phyloP scores from a whole-genome alignment of 306 rosid species.

The Alnus rubra region DNA sequence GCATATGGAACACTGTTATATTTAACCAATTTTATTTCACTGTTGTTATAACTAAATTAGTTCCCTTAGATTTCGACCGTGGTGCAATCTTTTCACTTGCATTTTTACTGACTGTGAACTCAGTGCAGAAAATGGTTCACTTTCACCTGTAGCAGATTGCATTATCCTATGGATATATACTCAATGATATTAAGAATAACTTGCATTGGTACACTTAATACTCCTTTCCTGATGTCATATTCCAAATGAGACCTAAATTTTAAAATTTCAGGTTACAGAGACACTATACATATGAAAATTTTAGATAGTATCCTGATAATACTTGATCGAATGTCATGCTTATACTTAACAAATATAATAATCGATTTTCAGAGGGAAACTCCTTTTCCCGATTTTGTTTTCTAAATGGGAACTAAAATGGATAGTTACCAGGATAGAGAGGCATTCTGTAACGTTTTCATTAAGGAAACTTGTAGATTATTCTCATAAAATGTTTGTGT shows the following conservation, averaged over 20 bases:
- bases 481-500: constrained; percentile 22
- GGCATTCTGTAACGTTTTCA: neutral
- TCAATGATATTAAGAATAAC: neutral
- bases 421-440: neutral
- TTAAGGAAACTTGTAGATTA: constrained; percentile 14
- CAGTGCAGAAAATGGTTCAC: neutral
- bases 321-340: neutral
- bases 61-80: neutral
- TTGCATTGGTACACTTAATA: neutral
- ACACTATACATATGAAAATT: neutral
- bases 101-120: neutral
- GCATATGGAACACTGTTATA: neutral
- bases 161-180: neutral
- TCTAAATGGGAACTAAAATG: neutral
- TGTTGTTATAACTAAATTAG: neutral
- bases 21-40: neutral
- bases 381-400: neutral
- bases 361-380: neutral
- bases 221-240: neutral
- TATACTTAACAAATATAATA: constrained; percentile 8
- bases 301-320: neutral
- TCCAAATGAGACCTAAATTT: neutral
- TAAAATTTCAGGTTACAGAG: neutral
- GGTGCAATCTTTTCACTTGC: neutral
- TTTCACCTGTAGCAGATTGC: neutral